A percentile compares a stretch with the other conserved stretches of the same genome.
These are phyloP conservation scores for Aspergillus sp. DNA, from an alignment of 2,329 filamentous ascomycete genomes.

Conservation along the genomic window DNA sequence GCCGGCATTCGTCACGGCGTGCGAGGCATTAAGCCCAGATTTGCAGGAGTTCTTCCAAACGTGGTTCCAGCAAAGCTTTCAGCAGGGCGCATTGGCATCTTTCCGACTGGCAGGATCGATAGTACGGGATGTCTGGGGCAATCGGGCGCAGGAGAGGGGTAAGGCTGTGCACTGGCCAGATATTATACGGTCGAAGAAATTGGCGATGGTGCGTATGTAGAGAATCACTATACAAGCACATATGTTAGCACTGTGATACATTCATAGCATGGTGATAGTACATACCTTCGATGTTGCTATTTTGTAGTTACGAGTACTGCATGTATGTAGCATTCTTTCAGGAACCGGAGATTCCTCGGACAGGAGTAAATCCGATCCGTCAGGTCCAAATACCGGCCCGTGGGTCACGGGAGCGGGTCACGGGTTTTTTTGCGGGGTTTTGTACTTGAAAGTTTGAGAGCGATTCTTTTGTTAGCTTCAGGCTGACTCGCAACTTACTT, in stretches of 20 bases:
- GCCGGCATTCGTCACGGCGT: conserved; percentile 41
- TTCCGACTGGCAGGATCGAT: conserved; percentile 22
- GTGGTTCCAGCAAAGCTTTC: conserved; percentile 27
- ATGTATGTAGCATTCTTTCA: too few species aligned
- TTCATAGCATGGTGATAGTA: too few species aligned
- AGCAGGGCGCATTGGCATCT: conserved; percentile 25
- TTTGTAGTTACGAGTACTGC: too few species aligned
- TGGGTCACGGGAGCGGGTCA: not conserved
- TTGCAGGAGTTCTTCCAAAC: conserved; percentile 29
- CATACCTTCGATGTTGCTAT: too few species aligned
- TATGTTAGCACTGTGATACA: too few species aligned
- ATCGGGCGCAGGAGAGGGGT: not conserved
- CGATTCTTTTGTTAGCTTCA: too few species aligned
- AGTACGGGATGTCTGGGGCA: conserved; percentile 25
- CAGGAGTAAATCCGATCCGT: not conserved
- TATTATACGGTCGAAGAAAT: not conserved
- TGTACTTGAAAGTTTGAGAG: not conserved
- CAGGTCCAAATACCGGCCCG: not conserved
- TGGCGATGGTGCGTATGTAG: not conserved
- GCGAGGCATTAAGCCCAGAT: conserved; percentile 33
- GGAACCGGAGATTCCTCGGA: not conserved
- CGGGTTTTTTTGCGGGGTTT: not conserved
- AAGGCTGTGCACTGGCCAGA: conserved; percentile 1
- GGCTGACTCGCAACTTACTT: too few species aligned
- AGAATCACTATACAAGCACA: not conserved